phyloP scores from a whole-genome alignment of 257 asterid genomes.

The Anisodus acutangulus region DNA sequence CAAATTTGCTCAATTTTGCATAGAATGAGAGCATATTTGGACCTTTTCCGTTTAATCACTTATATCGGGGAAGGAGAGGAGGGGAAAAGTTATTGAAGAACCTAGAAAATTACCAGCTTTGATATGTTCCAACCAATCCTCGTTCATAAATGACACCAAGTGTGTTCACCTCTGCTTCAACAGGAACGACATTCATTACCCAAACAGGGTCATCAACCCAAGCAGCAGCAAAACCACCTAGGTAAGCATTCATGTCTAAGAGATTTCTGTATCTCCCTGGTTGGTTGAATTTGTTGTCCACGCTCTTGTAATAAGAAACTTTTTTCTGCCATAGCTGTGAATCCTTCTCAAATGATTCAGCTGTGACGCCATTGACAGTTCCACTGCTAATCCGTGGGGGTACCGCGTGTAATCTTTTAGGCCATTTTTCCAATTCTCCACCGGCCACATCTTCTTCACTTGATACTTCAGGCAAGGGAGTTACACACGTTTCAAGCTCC shows the following conservation, averaged over 20 bases:
- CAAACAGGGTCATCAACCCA: constrained; percentile 39
- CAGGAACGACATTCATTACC: constrained; percentile 47
- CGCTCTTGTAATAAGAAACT: constrained; percentile 67
- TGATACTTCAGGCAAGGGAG: constrained; percentile 71
- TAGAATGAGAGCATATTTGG: no score
- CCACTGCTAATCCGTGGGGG: constrained; percentile 78
- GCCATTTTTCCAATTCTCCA: constrained; percentile 72
- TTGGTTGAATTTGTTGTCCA: constrained; percentile 56
- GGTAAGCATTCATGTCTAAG: constrained; percentile 41
- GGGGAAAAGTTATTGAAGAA: not conserved
- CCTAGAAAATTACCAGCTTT: constrained; percentile 33
- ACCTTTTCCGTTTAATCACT: no score
- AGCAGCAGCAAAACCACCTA: constrained; percentile 45
- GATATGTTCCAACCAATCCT: constrained; percentile 41
- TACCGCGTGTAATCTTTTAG: constrained; percentile 50
- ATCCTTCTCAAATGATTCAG: constrained; percentile 49
- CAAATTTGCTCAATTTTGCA: no score
- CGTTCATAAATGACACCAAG: constrained; percentile 45
- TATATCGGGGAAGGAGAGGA: no score
- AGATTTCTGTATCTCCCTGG: constrained; percentile 39
- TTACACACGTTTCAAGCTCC: constrained; percentile 65
- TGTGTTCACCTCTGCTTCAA: constrained; percentile 31
- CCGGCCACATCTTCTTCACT: constrained; percentile 59
- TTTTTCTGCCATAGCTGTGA: constrained; percentile 67
- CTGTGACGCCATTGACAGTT: constrained; percentile 51